Base-by-base conservation (phyloP, 306 rosid species). In the Malus asiatica region DNA sequence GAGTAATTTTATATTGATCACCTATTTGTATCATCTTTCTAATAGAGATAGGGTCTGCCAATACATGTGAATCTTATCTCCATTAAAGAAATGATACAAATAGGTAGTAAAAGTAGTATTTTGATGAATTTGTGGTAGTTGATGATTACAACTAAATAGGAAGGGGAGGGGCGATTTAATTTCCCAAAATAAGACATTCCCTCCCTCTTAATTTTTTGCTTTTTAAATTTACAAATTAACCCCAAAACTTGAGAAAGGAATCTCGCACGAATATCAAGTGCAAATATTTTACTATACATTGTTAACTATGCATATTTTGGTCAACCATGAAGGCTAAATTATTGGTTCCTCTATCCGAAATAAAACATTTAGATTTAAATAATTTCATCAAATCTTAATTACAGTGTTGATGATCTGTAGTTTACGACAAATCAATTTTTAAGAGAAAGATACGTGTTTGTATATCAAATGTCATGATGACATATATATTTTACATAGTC, bases 1-100 rank as follows among this genome's bases (percentile, higher is more conserved):
- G 35, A 32, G 1, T 38, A 38, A 8, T 8, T 0, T 38, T 38
- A 38, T 0, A 38, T 2, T 38, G 8, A 38, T 38, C 44, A 32
- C 35, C 27, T 27, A 27, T 27, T 32, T 32, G 0, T 32, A 32
- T 2, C 35, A 32, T 32, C 35, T 4, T 1, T 32, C 2, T 1
- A 38, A 38, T 8, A 38, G 44, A 38, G 44, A 10, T 38, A 38
- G 2, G 10, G 0, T 38, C 11, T 8, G 0, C 44, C 44, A 38
- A 38, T 0, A 1, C 2, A 8, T 38, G 1, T 38, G 44, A 1
- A 2, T 38, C 44, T 38, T 10, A 38, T 38, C 0, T 8, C 0
- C 0, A 38, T 38, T 38, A 38, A 2, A 38, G 2, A 38, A 8
- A 38, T 8, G 11, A 8, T 38, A 38, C 42, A 38, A 38, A 8